Conservation (phyloP, 2,329 filamentous ascomycete genomes). For the Apiospora arundinis region DNA sequence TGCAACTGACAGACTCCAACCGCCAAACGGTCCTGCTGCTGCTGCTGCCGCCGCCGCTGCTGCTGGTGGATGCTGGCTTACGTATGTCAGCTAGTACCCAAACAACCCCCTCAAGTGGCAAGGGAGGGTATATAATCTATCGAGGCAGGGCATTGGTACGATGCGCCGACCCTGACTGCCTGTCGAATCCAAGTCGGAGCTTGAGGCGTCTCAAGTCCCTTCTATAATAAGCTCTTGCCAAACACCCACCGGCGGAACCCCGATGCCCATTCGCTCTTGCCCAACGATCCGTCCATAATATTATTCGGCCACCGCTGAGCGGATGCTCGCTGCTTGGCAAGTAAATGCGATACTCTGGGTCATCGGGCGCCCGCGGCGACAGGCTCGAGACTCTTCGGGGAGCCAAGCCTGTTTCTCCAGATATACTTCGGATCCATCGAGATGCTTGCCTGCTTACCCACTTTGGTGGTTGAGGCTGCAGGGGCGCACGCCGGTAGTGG, state of each 20-base stretch:
- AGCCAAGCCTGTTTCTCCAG: slow-evolving; percentile 7
- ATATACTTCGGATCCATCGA: slow-evolving; percentile 8
- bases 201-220: neutral
- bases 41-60: neutral
- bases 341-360: neutral
- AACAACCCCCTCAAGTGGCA: neutral
- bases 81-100: neutral
- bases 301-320: neutral
- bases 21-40: neutral
- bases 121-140: slow-evolving; percentile 14
- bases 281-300: neutral
- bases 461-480: slow-evolving; percentile 17
- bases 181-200: neutral
- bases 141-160: neutral
- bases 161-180: neutral
- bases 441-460: slow-evolving; percentile 13
- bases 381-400: neutral
- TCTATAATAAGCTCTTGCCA: neutral
- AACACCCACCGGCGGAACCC: too few relatives aligned
- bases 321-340: neutral
- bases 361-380: neutral
- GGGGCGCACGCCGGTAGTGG: slow-evolving; percentile 16
- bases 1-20: neutral
- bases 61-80: slow-evolving; percentile 11
- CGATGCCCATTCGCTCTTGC: neutral